These are phyloP conservation scores for Xylariaceae sp. DNA, from an alignment of 2,329 filamentous ascomycete species.

Conservation along the genomic window DNA sequence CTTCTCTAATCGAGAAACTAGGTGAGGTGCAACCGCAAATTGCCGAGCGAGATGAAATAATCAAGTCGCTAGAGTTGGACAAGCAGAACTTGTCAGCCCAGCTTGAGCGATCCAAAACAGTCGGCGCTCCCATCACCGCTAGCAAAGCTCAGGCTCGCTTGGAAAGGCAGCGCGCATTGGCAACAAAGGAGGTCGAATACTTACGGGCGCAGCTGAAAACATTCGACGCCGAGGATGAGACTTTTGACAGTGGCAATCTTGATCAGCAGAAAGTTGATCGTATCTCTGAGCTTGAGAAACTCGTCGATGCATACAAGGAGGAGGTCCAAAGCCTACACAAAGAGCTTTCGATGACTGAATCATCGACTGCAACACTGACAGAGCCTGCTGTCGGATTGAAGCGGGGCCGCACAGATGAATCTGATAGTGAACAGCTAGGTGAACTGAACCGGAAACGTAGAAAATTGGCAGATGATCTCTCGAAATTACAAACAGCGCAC, in stretches of 20 bases:
- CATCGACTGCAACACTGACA: conserved; percentile 31
- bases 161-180: conserved; percentile 78
- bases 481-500: conserved; percentile 66
- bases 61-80: conserved; percentile 66
- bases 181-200: conserved; percentile 89
- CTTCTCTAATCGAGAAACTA: conserved; percentile 72
- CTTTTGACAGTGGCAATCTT: conserved; percentile 73
- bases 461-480: conserved; percentile 40
- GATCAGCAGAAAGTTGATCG: conserved; percentile 70
- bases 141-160: conserved; percentile 70
- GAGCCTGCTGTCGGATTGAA: conserved; percentile 51
- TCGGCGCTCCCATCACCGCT: conserved; percentile 41
- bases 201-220: conserved; percentile 86
- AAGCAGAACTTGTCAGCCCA: conserved; percentile 59
- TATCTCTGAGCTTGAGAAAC: conserved; percentile 74
- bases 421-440: conserved; percentile 66
- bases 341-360: conserved; percentile 65
- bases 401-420: conserved; percentile 54
- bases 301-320: conserved; percentile 78
- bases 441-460: conserved; percentile 84
- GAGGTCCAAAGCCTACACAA: conserved; percentile 71
- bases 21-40: conserved; percentile 76
- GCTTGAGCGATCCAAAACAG: conserved; percentile 61
- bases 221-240: conserved; percentile 80
- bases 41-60: conserved; percentile 67